Evolutionary conservation across 305 asterid genomes (phyloP).

Genomic region (Solanum hybrid): DNA sequence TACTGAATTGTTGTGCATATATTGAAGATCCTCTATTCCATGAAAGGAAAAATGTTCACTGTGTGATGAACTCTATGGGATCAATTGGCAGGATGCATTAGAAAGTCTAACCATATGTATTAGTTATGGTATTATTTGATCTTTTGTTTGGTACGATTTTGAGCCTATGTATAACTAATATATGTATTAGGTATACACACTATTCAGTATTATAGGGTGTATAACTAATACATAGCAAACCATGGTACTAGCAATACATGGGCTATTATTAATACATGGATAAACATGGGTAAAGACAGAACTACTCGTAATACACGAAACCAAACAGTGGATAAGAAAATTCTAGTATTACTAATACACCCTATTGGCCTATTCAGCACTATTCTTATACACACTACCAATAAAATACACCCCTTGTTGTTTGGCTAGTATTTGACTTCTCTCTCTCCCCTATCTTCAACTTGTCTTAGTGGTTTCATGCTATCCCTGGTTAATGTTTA

Average conservation of each 20-base stretch:
- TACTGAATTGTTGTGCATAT: neutral
- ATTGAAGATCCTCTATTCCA: neutral
- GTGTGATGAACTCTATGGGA: neutral
- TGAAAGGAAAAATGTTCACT: neutral
- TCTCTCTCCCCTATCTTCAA: neutral
- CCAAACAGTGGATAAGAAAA: neutral
- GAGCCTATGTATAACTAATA: neutral
- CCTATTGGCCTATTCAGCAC: neutral
- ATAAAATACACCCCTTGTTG: neutral
- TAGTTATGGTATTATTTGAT: neutral
- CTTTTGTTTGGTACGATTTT: neutral
- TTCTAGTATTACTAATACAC: neutral
- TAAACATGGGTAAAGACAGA: neutral
- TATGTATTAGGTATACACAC: neutral
- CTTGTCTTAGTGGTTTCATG: neutral
- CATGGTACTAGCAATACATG: neutral
- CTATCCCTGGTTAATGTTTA: conserved; percentile 9
- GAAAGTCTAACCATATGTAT: neutral
- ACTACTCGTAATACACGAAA: neutral
- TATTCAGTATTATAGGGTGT: neutral
- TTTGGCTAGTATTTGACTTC: neutral
- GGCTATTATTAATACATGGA: neutral
- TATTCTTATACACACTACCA: neutral
- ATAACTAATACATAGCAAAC: neutral
- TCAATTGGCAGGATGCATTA: neutral